Conservation (phyloP, 2,329 filamentous ascomycete genomes). For the Talaromyces sp. region DNA sequence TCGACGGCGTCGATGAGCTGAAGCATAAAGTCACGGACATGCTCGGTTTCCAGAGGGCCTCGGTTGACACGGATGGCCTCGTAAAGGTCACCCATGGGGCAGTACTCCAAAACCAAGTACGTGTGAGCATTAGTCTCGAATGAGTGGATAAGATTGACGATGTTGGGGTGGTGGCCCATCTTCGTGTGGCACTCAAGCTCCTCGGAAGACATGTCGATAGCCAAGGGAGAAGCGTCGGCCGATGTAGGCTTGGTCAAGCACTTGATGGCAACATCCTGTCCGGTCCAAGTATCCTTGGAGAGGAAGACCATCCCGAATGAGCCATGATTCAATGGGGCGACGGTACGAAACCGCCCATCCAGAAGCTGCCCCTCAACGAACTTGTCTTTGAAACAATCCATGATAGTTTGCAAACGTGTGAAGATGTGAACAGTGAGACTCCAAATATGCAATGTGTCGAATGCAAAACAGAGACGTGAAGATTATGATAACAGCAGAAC, state of each 20-base stretch:
- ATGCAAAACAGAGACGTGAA: slow-evolving; percentile 26
- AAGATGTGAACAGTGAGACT: slow-evolving; percentile 23
- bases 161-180: slow-evolving; percentile 79
- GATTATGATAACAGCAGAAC: slow-evolving; percentile 31
- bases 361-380: slow-evolving; percentile 38
- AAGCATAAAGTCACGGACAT: slow-evolving; percentile 96
- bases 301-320: slow-evolving; percentile 99
- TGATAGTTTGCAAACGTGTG: slow-evolving; percentile 18
- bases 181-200: slow-evolving; percentile 69
- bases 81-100: slow-evolving; percentile 91
- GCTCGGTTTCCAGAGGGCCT: slow-evolving; percentile 89
- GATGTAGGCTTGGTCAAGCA: slow-evolving; percentile 82
- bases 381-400: slow-evolving; percentile 39
- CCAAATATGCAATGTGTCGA: slow-evolving; percentile 23
- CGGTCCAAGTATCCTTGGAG: slow-evolving; percentile 74
- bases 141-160: slow-evolving; percentile 86
- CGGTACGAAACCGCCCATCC: slow-evolving; percentile 78
- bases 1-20: slow-evolving; percentile 86
- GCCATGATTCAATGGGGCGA: slow-evolving; percentile 95
- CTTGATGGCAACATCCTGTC: slow-evolving; percentile 87
- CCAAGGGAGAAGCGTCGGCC: slow-evolving; percentile 61
- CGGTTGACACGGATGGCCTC: slow-evolving; percentile 89
- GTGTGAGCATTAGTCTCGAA: slow-evolving; percentile 90
- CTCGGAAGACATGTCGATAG: slow-evolving; percentile 70
- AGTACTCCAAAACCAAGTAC: slow-evolving; percentile 94